A percentile compares a stretch with the other conserved stretches of the same genome.
Evolutionary conservation across 805 yeast species (phyloP).

Genomic region (Metschnikowia lochheadii): DNA sequence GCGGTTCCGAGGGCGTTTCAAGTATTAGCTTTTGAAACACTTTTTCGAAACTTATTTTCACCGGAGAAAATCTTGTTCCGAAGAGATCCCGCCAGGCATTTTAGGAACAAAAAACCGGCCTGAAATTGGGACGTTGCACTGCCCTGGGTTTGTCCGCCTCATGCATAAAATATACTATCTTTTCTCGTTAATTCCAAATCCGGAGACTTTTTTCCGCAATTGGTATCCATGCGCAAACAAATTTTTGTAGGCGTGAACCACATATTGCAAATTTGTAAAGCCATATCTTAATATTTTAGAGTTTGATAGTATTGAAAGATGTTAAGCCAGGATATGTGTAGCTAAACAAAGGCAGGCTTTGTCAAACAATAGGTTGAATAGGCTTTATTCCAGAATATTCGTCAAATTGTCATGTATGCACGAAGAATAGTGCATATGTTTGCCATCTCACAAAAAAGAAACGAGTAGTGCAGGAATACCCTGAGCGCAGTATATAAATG

Average conservation of each 20-base stretch:
- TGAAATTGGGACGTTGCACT: not conserved
- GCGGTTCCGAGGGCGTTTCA: not conserved
- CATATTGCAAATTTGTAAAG: not conserved
- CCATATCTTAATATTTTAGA: not conserved
- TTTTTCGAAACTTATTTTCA: too few relatives aligned
- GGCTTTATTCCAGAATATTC: not conserved
- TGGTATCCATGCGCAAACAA: not conserved
- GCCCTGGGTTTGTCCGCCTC: not conserved
- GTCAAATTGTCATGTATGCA: not conserved
- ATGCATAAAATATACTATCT: not conserved
- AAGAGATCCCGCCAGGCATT: too few relatives aligned
- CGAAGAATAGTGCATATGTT: not conserved
- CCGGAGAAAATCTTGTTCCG: too few relatives aligned
- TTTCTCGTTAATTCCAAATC: not conserved
- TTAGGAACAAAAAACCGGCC: too few relatives aligned
- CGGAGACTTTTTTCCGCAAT: conserved; percentile 1
- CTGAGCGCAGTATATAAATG: conserved; percentile 8
- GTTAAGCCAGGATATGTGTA: not conserved
- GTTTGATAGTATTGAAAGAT: not conserved
- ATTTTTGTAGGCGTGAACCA: not conserved
- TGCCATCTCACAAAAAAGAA: conserved; percentile 4
- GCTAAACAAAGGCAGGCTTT: not conserved
- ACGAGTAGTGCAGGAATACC: conserved; percentile 9
- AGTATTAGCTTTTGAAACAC: too few relatives aligned
- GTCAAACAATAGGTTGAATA: not conserved